phyloP scores from a whole-genome alignment of 305 asterid genomes.

The Fraxinus platypoda region DNA sequence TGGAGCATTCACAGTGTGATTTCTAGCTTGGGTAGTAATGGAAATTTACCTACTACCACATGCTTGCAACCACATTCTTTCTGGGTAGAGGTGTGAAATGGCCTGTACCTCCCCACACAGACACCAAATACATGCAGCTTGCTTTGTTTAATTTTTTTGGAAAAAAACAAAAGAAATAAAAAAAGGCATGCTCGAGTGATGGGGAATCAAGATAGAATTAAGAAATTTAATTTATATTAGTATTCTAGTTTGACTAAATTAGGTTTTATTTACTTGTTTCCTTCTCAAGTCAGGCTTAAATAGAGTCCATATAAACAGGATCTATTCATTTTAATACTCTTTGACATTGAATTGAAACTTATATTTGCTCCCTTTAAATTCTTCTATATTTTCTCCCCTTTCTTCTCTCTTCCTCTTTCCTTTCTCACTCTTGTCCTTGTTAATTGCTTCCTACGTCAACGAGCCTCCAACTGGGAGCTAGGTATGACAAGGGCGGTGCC shows the following conservation, averaged over 20 bases:
- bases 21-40: neutral
- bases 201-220: neutral
- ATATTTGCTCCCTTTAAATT: neutral
- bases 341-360: neutral
- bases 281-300: neutral
- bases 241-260: neutral
- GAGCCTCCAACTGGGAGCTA: neutral
- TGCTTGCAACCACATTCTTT: neutral
- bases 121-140: neutral
- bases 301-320: neutral
- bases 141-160: neutral
- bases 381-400: neutral
- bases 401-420: neutral
- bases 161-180: neutral
- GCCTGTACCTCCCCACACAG: neutral
- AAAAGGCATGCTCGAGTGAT: neutral
- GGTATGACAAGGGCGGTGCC: neutral
- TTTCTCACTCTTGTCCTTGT: neutral
- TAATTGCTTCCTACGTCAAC: neutral
- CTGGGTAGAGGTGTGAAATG: neutral
- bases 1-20: neutral
- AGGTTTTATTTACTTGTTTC: neutral
- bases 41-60: neutral
- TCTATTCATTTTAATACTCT: neutral
- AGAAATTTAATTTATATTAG: neutral